These are phyloP conservation scores for Phoenix dactylifera DNA, from an alignment of 176 grass and related monocot genomes.

Conservation along the genomic window DNA sequence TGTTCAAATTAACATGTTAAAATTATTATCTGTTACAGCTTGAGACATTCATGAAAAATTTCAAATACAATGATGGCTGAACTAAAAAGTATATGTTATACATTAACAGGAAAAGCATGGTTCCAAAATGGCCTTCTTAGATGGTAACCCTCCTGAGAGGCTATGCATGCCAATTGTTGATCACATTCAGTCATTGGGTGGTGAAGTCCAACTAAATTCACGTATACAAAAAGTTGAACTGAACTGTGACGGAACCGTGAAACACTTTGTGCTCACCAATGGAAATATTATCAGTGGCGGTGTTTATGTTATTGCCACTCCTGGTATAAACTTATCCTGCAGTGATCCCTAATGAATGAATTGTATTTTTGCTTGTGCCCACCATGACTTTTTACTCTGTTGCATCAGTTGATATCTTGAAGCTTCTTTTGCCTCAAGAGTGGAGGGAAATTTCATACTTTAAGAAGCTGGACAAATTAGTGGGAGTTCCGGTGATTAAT, in stretches of 20 bases:
- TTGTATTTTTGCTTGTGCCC: neutral
- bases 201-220: conserved; percentile 86
- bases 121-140: conserved; percentile 97
- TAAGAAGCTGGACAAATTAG: conserved; percentile 87
- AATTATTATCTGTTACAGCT: too few species aligned
- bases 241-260: conserved; percentile 83
- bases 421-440: conserved; percentile 89
- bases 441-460: conserved; percentile 89
- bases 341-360: too few species aligned
- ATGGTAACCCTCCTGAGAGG: conserved; percentile 94
- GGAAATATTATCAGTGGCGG: conserved; percentile 74
- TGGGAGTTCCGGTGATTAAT: conserved; percentile 99
- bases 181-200: conserved; percentile 73
- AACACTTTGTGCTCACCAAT: conserved; percentile 62
- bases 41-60: too few species aligned
- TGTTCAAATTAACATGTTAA: too few species aligned
- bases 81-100: conserved; percentile 1
- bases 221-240: conserved; percentile 80
- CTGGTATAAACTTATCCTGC: conserved; percentile 38
- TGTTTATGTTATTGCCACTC: conserved; percentile 85
- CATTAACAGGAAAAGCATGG: conserved; percentile 84
- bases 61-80: too few species aligned
- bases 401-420: conserved; percentile 92
- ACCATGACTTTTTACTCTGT: conserved; percentile 20
- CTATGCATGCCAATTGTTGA: conserved; percentile 91